A percentile compares a stretch with the other conserved stretches of the same genome.
Evolutionary conservation across 495 filamentous ascomycete genomes (phyloP).

Genomic region (Oleoguttula mirabilis): DNA sequence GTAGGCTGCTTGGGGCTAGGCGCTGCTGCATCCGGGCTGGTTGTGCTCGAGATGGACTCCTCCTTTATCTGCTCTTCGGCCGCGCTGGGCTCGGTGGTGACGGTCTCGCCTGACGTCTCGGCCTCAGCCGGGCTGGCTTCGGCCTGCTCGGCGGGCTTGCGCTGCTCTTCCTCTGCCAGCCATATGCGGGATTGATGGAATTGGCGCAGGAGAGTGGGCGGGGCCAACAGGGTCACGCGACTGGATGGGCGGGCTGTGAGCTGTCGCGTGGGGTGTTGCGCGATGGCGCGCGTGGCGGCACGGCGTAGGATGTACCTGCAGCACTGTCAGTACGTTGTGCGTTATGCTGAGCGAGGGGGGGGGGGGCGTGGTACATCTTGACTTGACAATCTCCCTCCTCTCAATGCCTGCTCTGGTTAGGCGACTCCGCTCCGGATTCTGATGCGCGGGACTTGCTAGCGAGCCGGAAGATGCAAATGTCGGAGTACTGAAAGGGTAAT

Average conservation of each 20-base stretch:
- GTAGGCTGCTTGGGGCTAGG: not conserved
- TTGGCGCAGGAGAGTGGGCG: constrained; percentile 1
- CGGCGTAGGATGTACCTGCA: constrained; percentile 48
- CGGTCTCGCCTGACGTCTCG: constrained; percentile 10
- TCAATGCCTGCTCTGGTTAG: too few relatives aligned
- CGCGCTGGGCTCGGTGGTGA: not conserved
- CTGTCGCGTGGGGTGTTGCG: constrained; percentile 5
- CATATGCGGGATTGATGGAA: constrained; percentile 17
- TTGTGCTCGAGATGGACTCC: not conserved
- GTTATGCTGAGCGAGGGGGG: too few relatives aligned
- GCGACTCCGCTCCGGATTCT: too few relatives aligned
- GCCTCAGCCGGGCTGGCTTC: constrained; percentile 8
- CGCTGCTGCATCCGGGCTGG: not conserved
- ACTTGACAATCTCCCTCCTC: too few relatives aligned
- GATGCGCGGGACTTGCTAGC: too few relatives aligned
- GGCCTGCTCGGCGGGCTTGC: constrained; percentile 1
- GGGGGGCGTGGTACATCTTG: too few relatives aligned
- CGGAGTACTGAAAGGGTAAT: too few relatives aligned
- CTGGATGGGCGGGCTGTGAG: constrained; percentile 2
- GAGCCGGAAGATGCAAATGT: too few relatives aligned
- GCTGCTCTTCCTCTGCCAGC: constrained; percentile 8
- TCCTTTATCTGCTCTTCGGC: constrained; percentile 4
- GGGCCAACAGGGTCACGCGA: constrained; percentile 1
- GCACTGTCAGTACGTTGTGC: too few relatives aligned
- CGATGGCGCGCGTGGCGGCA: constrained; percentile 41